These are phyloP conservation scores for Chlorella sorokiniana DNA, from an alignment of 139 green algal genomes.

Conservation along the genomic window DNA sequence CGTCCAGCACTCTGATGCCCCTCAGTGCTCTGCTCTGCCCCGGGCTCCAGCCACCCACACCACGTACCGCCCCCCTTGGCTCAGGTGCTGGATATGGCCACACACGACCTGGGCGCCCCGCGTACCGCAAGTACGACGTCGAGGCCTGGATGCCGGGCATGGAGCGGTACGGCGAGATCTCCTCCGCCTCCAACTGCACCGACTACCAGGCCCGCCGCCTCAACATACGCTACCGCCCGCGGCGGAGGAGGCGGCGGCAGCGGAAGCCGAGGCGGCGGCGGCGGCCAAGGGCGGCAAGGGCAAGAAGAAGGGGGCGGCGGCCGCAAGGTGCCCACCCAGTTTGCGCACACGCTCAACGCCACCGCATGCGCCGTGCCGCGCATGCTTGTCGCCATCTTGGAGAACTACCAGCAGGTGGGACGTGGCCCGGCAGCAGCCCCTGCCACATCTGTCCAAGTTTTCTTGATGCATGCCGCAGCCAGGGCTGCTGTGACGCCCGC, in stretches of 20 bases:
- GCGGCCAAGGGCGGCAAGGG: conserved; percentile 35
- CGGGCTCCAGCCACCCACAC: not conserved
- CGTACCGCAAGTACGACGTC: conserved; percentile 97
- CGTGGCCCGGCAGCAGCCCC: too few relatives aligned
- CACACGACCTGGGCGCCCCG: conserved; percentile 92
- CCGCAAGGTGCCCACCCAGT: conserved; percentile 71
- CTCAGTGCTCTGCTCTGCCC: not conserved
- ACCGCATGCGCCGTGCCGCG: conserved; percentile 96
- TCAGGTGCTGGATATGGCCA: conserved; percentile 95
- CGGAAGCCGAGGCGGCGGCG: not conserved
- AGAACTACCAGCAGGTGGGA: conserved; percentile 90
- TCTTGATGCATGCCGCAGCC: too few relatives aligned
- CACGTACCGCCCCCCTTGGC: too few relatives aligned
- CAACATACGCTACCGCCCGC: conserved; percentile 72
- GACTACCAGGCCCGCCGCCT: conserved; percentile 97
- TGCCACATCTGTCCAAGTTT: not conserved
- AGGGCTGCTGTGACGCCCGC: not conserved
- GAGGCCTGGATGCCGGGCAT: conserved; percentile 99
- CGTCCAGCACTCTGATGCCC: too few relatives aligned
- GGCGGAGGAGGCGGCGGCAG: conserved; percentile 4
- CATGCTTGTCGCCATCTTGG: conserved; percentile 97
- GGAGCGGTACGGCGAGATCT: conserved; percentile 94
- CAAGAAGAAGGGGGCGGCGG: conserved; percentile 52
- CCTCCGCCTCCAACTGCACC: conserved; percentile 97
- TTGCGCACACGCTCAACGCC: conserved; percentile 98